Evolutionary conservation across 768 basidiomycete species (phyloP), one percentile per base, ranked within the genome.

Genomic region (Macrolepiota albuminosa): DNA sequence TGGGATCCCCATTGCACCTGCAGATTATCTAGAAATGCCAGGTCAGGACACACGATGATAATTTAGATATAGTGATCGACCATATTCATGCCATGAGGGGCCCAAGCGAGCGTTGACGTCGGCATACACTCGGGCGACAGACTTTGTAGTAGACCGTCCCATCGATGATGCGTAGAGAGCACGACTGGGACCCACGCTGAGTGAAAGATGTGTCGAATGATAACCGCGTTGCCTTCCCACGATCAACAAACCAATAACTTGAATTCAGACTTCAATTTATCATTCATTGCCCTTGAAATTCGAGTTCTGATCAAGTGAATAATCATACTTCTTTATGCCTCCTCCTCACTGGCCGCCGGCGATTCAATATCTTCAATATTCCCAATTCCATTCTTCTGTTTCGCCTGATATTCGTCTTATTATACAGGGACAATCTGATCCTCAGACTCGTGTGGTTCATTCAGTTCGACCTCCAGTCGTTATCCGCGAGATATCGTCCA

Each of bases 1-100:
- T 98, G 95, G 6, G 89, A 84, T 56, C 95, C 95, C 95, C 95
- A 98, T 67, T 95, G 91, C n/a, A 98, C 91, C 74, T 94, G 92
- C 13, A 98, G 82, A 73, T 95, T 95, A 81, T 98, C 93, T 93
- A 70, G 61, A 67, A 64, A 64, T 51, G 52, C 63, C 47, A 68
- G 63, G 62, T 65, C 59, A 69, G 67, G 51, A 58, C 54, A 47
- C 56, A 58, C 52, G 58, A 61, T 58, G 64, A 64, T 61, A 34
- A 39, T 47, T 48, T 29, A 31, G 54, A 61, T 59, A 64, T 43
- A 62, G 70, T 79, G 8, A 51, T 54, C 67, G 65, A 95, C 95
- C 95, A 71, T 97, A 97, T 84, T 97, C 95, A 72, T 93, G 88
- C 95, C 95, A 97, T 64, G 91, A 84, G 61, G 92, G 84, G 21